Percentiles rank a stretch among this genome's conserved stretches.
Evolutionary conservation across 345 rosid genomes (phyloP).

Genomic region (Triadica sebifera): DNA sequence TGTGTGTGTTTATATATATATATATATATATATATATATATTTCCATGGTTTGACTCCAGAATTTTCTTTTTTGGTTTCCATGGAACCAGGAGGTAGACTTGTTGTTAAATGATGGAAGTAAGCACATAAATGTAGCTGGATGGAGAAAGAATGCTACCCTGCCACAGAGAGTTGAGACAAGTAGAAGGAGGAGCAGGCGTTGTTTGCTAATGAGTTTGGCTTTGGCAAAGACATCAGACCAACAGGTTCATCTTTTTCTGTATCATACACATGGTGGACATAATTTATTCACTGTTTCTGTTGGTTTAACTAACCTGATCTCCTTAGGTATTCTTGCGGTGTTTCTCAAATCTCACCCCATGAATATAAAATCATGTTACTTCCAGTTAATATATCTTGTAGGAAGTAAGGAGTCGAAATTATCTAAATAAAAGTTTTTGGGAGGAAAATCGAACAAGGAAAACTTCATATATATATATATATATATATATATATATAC

Average conservation of each 20-base stretch:
- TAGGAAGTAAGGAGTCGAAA: neutral
- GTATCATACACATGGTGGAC: neutral
- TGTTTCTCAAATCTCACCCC: constrained; percentile 10
- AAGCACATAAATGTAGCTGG: constrained; percentile 90
- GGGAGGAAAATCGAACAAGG: too few relatives aligned
- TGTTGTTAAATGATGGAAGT: constrained; percentile 96
- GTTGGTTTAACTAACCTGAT: constrained; percentile 1
- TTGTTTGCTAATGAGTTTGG: constrained; percentile 90
- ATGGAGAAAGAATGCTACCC: constrained; percentile 80
- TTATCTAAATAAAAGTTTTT: too few relatives aligned
- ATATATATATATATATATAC: too few relatives aligned
- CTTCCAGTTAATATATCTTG: constrained; percentile 11
- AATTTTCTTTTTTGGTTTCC: constrained; percentile 27
- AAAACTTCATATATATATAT: too few relatives aligned
- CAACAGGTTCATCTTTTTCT: constrained; percentile 61
- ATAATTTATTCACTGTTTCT: neutral
- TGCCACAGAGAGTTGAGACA: constrained; percentile 81
- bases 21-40: neutral
- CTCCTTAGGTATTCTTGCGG: neutral
- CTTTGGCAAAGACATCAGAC: constrained; percentile 72
- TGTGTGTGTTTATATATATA: constrained; percentile 13
- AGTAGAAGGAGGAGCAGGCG: constrained; percentile 98
- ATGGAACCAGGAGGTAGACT: constrained; percentile 82
- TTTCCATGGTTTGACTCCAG: constrained; percentile 15
- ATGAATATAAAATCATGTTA: neutral